Conservation (phyloP, 805 yeast genomes). For the Lipomyces orientalis region DNA sequence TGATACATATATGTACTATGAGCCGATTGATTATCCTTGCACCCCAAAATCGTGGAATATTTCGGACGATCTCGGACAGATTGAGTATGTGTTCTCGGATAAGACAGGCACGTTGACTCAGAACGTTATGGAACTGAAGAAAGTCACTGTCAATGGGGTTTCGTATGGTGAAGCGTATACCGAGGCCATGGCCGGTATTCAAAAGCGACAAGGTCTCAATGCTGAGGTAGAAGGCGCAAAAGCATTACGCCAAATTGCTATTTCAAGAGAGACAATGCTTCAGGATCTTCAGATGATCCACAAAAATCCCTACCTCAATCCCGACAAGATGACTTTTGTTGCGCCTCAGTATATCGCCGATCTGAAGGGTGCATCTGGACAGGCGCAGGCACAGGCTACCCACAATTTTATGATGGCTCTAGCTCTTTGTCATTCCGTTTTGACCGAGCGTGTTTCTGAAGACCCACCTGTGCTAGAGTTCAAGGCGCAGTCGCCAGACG, state of each 20-base stretch:
- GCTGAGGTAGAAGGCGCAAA: slow-evolving; percentile 54
- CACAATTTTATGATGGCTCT: slow-evolving; percentile 66
- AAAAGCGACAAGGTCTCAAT: slow-evolving; percentile 68
- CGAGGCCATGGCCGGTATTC: slow-evolving; percentile 75
- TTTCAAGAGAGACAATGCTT: slow-evolving; percentile 58
- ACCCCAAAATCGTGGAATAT: slow-evolving; percentile 83
- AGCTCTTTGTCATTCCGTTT: slow-evolving; percentile 77
- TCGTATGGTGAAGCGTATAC: slow-evolving; percentile 78
- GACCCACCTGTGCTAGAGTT: slow-evolving; percentile 52
- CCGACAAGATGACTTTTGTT: slow-evolving; percentile 62
- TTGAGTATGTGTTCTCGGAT: slow-evolving; percentile 81
- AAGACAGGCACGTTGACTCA: slow-evolving; percentile 86
- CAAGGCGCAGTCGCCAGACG: slow-evolving; percentile 86
- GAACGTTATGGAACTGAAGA: slow-evolving; percentile 81
- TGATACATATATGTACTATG: slow-evolving; percentile 73
- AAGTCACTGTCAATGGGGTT: slow-evolving; percentile 71
- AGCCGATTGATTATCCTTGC: slow-evolving; percentile 72
- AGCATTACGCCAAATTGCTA: slow-evolving; percentile 51
- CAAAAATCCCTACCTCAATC: slow-evolving; percentile 57
- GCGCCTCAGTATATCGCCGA: slow-evolving; percentile 66
- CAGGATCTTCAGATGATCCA: slow-evolving; percentile 47
- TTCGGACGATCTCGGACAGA: slow-evolving; percentile 83
- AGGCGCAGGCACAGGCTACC: slow-evolving; percentile 54
- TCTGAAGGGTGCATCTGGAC: slow-evolving; percentile 50
- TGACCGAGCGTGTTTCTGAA: slow-evolving; percentile 60